Base-by-base conservation (phyloP, 2,329 filamentous ascomycete species). In the Penicillium decumbens region DNA sequence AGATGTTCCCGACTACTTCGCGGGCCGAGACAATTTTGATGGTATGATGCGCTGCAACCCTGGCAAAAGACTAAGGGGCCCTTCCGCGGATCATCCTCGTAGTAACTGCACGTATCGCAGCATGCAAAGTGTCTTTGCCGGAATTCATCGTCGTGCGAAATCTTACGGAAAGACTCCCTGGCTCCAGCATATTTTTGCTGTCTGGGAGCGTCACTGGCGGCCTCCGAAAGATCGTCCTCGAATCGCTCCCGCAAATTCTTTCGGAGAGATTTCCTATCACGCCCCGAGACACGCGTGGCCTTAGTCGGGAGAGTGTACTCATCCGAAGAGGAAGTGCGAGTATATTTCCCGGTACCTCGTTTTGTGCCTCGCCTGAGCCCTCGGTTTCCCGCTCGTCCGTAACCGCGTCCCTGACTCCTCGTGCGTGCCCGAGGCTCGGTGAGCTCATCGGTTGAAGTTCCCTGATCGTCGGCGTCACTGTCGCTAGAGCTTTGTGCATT, bases 31-130 rank as follows among this genome's bases (percentile, higher is more conserved):
- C 93, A 98, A 35, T 73, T 73, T 67, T 88, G 89, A 70, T 98
- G 93, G 59, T 89, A 95, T 0, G 87, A 79, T 41, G 85, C 76
- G 1, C 85, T 89, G 66, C 93, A 98, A 27, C 93, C 93, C 71
- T 98, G 95, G 60, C 93, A 98, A 63, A 85, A 84, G 29, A 98
- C 79, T 23, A 98, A 75, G 33, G 80, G 76, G 0, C 88, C 89
- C 63, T 84, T 85, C 49, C 75, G 78, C 1, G 72, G 67, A 20
- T 77, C 74, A 41, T 79, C 73, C 7, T 79, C 78, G 13, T 68
- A 71, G n/a, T 73, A 70, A 41, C 72, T 73, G 64, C 93, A 98
- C 2, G 82, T 79, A 57, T 88, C 84, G 67, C 93, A 98, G 6
- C 73, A 75, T 35, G 80, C 75, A 41, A 79, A 81, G 68, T 98